phyloP scores from a whole-genome alignment of 108 stramenopile species.

The Heterococcus sp. region DNA sequence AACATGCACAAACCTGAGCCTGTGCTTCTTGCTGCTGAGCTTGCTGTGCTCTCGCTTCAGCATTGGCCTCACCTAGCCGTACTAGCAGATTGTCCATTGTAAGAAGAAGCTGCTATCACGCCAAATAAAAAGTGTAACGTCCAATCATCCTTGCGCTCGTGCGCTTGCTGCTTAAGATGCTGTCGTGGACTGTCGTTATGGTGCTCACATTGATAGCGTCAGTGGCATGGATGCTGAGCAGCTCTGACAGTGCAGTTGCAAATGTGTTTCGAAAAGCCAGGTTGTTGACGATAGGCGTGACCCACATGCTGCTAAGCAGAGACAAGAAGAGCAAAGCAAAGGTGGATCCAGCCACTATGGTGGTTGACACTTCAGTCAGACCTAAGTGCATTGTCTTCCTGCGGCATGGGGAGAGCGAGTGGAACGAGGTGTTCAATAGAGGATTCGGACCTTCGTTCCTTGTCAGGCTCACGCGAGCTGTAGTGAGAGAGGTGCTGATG shows the following conservation, averaged over 20 bases:
- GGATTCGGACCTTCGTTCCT: constrained; percentile 35
- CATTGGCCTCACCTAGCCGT: too few species aligned
- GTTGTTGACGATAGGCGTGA: constrained; percentile 11
- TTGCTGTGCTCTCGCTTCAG: too few species aligned
- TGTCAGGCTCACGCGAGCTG: constrained; percentile 11
- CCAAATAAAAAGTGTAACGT: too few species aligned
- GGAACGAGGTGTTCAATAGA: constrained; percentile 50
- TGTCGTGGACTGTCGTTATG: too few species aligned
- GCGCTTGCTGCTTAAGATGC: too few species aligned
- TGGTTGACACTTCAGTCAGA: background rate
- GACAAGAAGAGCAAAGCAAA: constrained; percentile 37
- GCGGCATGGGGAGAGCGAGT: constrained; percentile 54
- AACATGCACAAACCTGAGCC: too few species aligned
- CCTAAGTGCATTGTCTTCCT: constrained; percentile 53
- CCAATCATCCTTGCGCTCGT: too few species aligned
- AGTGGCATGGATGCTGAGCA: constrained; percentile 4
- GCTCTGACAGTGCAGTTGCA: background rate
- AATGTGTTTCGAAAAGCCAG: constrained; percentile 31
- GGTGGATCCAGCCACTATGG: background rate
- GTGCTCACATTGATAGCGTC: constrained; percentile 7
- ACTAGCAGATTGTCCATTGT: too few species aligned
- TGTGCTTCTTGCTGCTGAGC: too few species aligned
- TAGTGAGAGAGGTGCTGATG: constrained; percentile 30
- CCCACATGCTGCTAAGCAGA: constrained; percentile 27
- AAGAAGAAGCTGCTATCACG: too few species aligned